Conservation (phyloP, 495 filamentous ascomycete genomes). For the Venustampulla echinocandica region DNA sequence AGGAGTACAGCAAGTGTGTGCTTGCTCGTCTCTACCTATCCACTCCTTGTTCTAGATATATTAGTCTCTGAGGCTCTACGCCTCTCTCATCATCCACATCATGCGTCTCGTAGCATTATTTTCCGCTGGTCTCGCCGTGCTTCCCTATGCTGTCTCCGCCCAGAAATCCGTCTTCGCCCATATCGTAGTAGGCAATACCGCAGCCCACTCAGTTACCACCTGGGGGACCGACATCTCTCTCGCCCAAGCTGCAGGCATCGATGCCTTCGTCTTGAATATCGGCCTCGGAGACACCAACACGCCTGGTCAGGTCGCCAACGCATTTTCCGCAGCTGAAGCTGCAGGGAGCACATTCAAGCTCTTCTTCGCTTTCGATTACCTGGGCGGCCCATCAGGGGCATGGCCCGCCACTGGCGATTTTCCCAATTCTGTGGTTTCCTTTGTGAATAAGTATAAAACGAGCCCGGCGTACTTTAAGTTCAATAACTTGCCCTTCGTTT, state of each 20-base stretch:
- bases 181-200: slow-evolving; percentile 17
- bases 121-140: too few species aligned
- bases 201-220: slow-evolving; percentile 11
- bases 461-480: slow-evolving; percentile 44
- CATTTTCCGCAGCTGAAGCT: slow-evolving; percentile 16
- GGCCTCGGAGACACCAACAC: slow-evolving; percentile 24
- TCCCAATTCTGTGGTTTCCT: slow-evolving; percentile 33
- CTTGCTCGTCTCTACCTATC: too few species aligned
- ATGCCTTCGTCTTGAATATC: slow-evolving; percentile 54
- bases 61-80: too few species aligned
- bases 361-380: slow-evolving; percentile 20
- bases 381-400: slow-evolving; percentile 6
- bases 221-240: slow-evolving; percentile 42
- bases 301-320: slow-evolving; percentile 16
- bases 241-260: slow-evolving; percentile 46
- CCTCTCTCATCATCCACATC: too few species aligned
- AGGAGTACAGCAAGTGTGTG: too few species aligned
- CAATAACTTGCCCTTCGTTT: slow-evolving; percentile 52
- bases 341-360: slow-evolving; percentile 12
- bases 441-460: slow-evolving; percentile 49
- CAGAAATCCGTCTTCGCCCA: slow-evolving; percentile 22
- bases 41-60: too few species aligned
- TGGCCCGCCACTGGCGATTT: slow-evolving; percentile 42
- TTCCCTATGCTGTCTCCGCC: background rate
- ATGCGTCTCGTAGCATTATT: too few species aligned